Evolutionary conservation across 2,329 filamentous ascomycete genomes (phyloP).

Genomic region (Fusarium robinianum): DNA sequence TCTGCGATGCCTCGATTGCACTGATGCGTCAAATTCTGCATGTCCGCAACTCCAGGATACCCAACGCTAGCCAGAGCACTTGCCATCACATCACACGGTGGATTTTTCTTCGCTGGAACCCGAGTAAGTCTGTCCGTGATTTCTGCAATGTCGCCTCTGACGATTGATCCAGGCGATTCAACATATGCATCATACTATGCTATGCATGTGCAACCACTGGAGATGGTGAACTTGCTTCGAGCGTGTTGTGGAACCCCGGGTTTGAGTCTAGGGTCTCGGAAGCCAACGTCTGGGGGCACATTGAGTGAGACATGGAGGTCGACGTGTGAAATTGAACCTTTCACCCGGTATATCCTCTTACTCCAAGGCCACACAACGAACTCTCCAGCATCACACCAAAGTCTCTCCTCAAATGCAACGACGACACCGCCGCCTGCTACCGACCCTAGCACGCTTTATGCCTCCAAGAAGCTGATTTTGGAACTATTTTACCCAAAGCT

Average conservation of each 20-base stretch:
- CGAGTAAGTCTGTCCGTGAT: constrained; percentile 62
- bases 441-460: constrained; percentile 43
- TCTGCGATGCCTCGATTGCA: constrained; percentile 78
- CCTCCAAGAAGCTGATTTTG: constrained; percentile 55
- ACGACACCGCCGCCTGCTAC: constrained; percentile 29
- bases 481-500: constrained; percentile 60
- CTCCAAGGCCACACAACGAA: constrained; percentile 42
- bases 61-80: constrained; percentile 68
- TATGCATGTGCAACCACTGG: constrained; percentile 64
- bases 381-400: too few relatives aligned
- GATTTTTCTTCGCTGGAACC: constrained; percentile 81
- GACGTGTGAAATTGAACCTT: constrained; percentile 48
- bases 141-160: constrained; percentile 1
- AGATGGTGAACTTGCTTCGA: constrained; percentile 71
- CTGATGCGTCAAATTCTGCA: constrained; percentile 74
- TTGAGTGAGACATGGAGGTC: constrained; percentile 55
- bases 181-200: constrained; percentile 68
- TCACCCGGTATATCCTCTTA: constrained; percentile 61
- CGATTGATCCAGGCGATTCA: constrained; percentile 62
- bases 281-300: constrained; percentile 51
- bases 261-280: constrained; percentile 38
- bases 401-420: too few relatives aligned
- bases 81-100: constrained; percentile 77
- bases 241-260: constrained; percentile 63
- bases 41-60: constrained; percentile 67